These are phyloP conservation scores for Neonothopanus nambi DNA, from an alignment of 1,284 basidiomycete genomes.

Conservation along the genomic window DNA sequence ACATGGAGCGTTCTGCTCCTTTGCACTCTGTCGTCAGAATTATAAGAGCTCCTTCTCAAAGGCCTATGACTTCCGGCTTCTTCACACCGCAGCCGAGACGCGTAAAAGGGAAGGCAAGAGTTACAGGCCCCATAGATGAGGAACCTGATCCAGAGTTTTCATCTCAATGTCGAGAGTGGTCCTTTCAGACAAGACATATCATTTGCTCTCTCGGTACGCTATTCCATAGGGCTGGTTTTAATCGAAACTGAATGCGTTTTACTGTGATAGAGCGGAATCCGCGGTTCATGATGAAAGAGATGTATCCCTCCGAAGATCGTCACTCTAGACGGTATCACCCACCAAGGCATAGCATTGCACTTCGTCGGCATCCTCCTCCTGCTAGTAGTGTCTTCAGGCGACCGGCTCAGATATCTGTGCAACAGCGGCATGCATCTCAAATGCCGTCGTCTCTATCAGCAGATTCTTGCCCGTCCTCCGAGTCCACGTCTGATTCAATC, in stretches of 20 bases:
- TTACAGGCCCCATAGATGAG: constrained; percentile 25
- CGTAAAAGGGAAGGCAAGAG: constrained; percentile 53
- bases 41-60: constrained; percentile 29
- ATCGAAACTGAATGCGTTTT: too few species aligned
- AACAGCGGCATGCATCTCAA: constrained; percentile 27
- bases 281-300: constrained; percentile 33
- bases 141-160: constrained; percentile 23
- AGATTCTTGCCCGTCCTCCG: too few species aligned
- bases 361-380: too few species aligned
- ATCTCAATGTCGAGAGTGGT: constrained; percentile 41
- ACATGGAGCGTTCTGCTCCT: constrained; percentile 27
- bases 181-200: constrained; percentile 27
- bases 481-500: background rate
- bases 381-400: too few species aligned
- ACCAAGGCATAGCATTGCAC: background rate
- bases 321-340: constrained; percentile 8
- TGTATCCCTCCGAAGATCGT: constrained; percentile 10
- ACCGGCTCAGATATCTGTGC: constrained; percentile 5
- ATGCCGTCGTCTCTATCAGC: constrained; percentile 17
- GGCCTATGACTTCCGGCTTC: constrained; percentile 43
- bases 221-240: too few species aligned
- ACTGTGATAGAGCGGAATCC: constrained; percentile 25
- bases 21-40: constrained; percentile 27
- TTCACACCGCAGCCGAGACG: constrained; percentile 53
- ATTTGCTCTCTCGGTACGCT: constrained; percentile 21